phyloP scores from a whole-genome alignment of 805 yeast genomes.

The Candida multigemmis region DNA sequence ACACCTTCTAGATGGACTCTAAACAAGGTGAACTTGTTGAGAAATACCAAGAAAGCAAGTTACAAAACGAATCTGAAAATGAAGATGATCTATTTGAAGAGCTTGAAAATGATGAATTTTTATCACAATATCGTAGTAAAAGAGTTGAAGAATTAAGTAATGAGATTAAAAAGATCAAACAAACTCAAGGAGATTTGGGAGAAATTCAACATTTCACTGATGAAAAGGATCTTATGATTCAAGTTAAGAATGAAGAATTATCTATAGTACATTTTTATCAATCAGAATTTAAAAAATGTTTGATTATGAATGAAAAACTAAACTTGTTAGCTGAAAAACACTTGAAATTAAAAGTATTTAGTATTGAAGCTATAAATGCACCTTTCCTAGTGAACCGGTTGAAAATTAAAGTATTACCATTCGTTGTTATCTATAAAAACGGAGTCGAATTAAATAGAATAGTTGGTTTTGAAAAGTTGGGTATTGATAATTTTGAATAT shows the following conservation, averaged over 20 bases:
- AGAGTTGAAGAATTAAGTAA: constrained; percentile 49
- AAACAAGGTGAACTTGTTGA: constrained; percentile 28
- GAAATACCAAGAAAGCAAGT: constrained; percentile 34
- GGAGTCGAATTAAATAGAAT: constrained; percentile 54
- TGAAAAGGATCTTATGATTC: constrained; percentile 51
- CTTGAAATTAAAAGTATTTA: constrained; percentile 41
- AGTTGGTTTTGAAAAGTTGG: constrained; percentile 62
- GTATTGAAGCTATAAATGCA: constrained; percentile 53
- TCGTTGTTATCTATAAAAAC: constrained; percentile 48
- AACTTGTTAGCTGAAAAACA: constrained; percentile 47
- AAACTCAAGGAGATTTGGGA: constrained; percentile 20
- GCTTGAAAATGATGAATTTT: constrained; percentile 34
- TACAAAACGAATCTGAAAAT: constrained; percentile 13
- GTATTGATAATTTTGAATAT: constrained; percentile 36
- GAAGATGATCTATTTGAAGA: constrained; percentile 40
- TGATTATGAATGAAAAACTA: constrained; percentile 41
- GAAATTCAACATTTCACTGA: constrained; percentile 27
- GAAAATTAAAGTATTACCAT: constrained; percentile 60
- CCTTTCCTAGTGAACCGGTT: constrained; percentile 66
- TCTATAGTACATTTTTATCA: constrained; percentile 59
- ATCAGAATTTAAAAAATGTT: constrained; percentile 52
- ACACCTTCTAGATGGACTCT: constrained; percentile 24
- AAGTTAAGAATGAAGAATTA: constrained; percentile 31
- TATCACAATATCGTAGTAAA: constrained; percentile 49
- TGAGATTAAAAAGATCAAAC: constrained; percentile 29